Conservation (phyloP, 2,329 filamentous ascomycete species). For the Diplodia seriata region DNA sequence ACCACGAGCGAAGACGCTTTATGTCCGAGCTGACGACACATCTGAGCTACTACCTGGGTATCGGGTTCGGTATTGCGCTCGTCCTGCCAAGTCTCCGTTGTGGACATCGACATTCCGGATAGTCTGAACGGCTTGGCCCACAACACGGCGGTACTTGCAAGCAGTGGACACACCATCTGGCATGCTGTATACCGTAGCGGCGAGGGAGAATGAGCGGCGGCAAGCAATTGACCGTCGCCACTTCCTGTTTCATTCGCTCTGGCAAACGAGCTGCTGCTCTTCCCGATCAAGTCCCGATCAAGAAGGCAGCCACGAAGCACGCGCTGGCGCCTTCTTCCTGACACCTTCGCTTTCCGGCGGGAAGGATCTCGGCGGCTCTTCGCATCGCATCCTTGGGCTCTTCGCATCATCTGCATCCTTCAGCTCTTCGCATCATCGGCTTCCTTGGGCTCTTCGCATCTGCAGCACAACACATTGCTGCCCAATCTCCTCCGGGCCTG, state of each 20-base stretch:
- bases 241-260: slow-evolving; percentile 1
- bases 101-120: not conserved
- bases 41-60: not conserved
- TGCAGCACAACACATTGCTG: not conserved
- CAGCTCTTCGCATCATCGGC: too few relatives aligned
- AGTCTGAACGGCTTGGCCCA: not conserved
- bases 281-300: not conserved
- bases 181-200: too few relatives aligned
- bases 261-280: slow-evolving; percentile 4
- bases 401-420: not conserved
- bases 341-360: not conserved
- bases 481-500: not conserved
- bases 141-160: not conserved
- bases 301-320: not conserved
- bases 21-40: not conserved
- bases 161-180: not conserved
- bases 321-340: not conserved
- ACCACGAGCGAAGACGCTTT: not conserved
- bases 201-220: not conserved
- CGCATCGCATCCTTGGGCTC: not conserved
- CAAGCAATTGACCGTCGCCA: not conserved
- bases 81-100: not conserved
- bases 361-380: not conserved
- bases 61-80: not conserved
- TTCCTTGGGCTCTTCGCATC: not conserved